phyloP scores from a whole-genome alignment of 2,329 filamentous ascomycete species.

The Cordyceps cateniannulata region DNA sequence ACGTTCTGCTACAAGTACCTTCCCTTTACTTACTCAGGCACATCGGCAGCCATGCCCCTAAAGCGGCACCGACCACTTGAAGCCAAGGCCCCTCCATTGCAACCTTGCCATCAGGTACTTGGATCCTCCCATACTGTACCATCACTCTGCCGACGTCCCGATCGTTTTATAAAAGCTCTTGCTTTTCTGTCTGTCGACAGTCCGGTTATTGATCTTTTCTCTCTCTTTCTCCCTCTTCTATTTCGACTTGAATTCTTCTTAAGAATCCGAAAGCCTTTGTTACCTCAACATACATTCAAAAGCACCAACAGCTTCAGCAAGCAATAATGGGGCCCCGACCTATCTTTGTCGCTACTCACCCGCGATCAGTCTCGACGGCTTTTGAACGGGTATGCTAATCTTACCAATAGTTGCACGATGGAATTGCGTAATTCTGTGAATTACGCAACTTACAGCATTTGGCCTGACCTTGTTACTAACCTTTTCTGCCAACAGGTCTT shows the following conservation, averaged over 20 bases:
- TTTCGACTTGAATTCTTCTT: neutral
- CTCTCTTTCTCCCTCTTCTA: neutral
- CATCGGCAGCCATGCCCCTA: neutral
- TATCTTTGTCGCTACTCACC: conserved; percentile 91
- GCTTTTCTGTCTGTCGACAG: neutral
- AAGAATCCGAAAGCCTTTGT: neutral
- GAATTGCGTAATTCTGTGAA: neutral
- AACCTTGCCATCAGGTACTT: conserved; percentile 9
- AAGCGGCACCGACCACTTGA: conserved; percentile 1
- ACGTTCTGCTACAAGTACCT: too few species aligned
- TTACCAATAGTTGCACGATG: neutral
- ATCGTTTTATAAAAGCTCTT: conserved; percentile 1
- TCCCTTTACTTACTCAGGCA: neutral
- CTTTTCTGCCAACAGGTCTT: conserved; percentile 60
- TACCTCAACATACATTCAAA: neutral
- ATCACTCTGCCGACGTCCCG: conserved; percentile 8
- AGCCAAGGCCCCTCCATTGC: neutral
- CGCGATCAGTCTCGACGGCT: conserved; percentile 89
- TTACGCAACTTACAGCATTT: neutral
- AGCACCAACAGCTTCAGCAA: conserved; percentile 17
- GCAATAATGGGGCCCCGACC: conserved; percentile 58
- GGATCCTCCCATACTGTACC: neutral
- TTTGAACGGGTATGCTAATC: conserved; percentile 74
- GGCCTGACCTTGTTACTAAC: neutral
- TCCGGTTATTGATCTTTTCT: neutral